Conservation (phyloP, 139 green algal species). For the Chlorella sorokiniana region DNA sequence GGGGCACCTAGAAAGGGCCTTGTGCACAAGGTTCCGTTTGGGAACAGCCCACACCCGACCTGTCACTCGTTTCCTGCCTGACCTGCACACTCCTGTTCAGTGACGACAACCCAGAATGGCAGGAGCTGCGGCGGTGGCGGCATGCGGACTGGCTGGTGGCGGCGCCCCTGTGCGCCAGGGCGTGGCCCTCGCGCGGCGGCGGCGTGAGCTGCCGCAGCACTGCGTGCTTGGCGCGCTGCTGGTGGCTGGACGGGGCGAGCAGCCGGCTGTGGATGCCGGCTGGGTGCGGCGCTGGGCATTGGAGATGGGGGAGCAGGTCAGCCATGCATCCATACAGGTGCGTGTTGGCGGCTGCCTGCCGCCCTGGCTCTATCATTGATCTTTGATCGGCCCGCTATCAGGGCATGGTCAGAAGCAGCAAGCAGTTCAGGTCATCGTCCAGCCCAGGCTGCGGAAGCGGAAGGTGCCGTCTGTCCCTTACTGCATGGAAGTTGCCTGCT, state of each 20-base stretch:
- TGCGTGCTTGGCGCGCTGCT: slow-evolving; percentile 24
- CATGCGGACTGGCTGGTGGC: slow-evolving; percentile 24
- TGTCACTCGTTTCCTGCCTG: background rate
- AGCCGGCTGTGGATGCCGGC: background rate
- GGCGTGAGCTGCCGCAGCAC: background rate
- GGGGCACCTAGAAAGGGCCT: no score
- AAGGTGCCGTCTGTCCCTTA: no score
- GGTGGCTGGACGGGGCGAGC: background rate
- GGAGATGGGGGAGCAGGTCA: slow-evolving; percentile 26
- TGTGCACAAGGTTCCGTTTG: no score
- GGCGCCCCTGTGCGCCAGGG: background rate
- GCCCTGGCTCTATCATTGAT: no score
- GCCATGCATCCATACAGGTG: slow-evolving; percentile 19
- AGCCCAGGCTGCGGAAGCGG: no score
- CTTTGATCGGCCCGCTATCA: background rate
- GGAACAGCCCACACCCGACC: no score
- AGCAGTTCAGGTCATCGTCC: no score
- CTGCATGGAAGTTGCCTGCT: no score
- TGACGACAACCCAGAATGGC: slow-evolving; percentile 5
- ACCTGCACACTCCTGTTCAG: background rate
- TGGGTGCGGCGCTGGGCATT: slow-evolving; percentile 33
- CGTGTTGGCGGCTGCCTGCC: no score
- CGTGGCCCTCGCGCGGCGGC: background rate
- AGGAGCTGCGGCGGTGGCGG: background rate
- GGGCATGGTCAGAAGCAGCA: no score